Base-by-base conservation (phyloP, 805 yeast genomes). In the Yarrowia hollandica region DNA sequence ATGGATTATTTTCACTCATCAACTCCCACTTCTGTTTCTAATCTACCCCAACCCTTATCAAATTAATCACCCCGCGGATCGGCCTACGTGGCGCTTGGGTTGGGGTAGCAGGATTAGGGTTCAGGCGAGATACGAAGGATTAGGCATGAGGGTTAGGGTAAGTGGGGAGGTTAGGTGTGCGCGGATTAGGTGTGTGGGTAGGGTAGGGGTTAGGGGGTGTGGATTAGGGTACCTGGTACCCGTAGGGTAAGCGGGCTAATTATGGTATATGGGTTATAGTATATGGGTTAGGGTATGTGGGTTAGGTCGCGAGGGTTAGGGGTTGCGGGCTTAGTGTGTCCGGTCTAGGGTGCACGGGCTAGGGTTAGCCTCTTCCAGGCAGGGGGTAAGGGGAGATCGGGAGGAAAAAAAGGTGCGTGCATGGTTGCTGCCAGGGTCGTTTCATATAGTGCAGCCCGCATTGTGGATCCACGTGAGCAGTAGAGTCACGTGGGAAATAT, bases 351-450 rank as follows among this genome's bases (percentile, higher is more conserved):
- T n/a, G n/a, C n/a, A n/a, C n/a, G n/a, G n/a, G n/a, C n/a, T n/a
- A n/a, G n/a, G n/a, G n/a, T n/a, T n/a, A n/a, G n/a, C n/a, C n/a
- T n/a, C n/a, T n/a, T n/a, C n/a, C n/a, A n/a, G n/a, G n/a, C n/a
- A n/a, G n/a, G n/a, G 41, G 41, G 41, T 21, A 19, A 35, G 41
- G 41, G 41, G 22, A 15, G 22, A 21, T 39, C 44, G 30, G 30
- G 23, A 41, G 30, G 23, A 41, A 41, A 21, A 25, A 33, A 33
- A 31, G 6, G 33, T 41, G 48, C 48, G 15, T 41, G 48, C 48
- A 41, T 41, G 22, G 33, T 26, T 41, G 48, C 48, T 41, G 48
- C 33, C 48, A 41, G 48, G 48, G 48, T 41, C 48, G 48, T 41
- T 41, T 25, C 48, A 41, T 21, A 26, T 18, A n/a, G n/a, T n/a